Evolutionary conservation across 2,329 filamentous ascomycete genomes (phyloP), one percentile per base, ranked within the genome.

Genomic region (Exserohilum turcica): DNA sequence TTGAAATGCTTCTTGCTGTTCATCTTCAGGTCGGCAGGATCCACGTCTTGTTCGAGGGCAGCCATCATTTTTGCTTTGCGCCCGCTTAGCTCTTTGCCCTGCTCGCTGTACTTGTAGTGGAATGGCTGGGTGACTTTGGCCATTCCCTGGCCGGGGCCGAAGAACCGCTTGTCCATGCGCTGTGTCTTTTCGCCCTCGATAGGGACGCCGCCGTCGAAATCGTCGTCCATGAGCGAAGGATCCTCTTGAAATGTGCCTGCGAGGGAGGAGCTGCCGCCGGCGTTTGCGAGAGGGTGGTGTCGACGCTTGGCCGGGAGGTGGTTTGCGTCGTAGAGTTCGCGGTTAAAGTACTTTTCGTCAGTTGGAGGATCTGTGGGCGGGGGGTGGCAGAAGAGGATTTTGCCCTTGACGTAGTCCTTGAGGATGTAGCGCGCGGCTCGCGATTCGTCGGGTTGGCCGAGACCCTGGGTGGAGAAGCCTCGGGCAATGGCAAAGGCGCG

Each of bases 381-480:
- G 4, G 94, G 92, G 66, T 93, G 88, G 63, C 92, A 94, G 78
- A 89, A 97, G 5, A 97, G 83, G 0, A 99, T 84, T 77, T 97
- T 97, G 58, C 94, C 94, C 72, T 89, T 96, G 64, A 99, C 94
- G 69, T 97, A 99, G 77, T 99, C 94, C 74, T 99, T 99, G 21
- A 99, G 83, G 13, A 99, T 83, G 64, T 91, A 89, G 47, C 94
- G 85, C 4, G 93, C 92, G 6, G 94, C 94, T 65, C 94, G 85
- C 1, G 92, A 95, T 78, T 96, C 92, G 67, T 99, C 94, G 0
- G 94, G 93, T 70, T 94, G 90, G 7, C 94, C 93, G 29, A 90
- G 84, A 67, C 94, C 94, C 48, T 90, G 87, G 5, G 92, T 97
- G 52, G 89, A 87, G 78, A 96, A 99, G 9, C 94, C 94, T 71